phyloP scores from a whole-genome alignment of 441 rosid genomes.

The Euphorbia schlechtendalii region DNA sequence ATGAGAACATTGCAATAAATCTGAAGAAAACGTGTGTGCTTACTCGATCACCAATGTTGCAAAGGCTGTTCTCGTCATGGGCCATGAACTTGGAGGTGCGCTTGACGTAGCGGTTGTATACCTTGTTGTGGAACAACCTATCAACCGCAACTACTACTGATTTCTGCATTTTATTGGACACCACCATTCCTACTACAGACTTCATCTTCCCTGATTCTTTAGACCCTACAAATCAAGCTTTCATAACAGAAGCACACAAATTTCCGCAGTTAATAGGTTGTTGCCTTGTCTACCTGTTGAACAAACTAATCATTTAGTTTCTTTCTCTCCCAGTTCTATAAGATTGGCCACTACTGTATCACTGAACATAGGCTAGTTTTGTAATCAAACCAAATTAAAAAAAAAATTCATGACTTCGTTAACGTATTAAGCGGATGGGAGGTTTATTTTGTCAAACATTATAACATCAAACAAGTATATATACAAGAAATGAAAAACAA shows the following conservation, averaged over 20 bases:
- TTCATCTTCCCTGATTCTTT: slow-evolving; percentile 12
- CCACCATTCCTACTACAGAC: slow-evolving; percentile 73
- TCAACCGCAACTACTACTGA: slow-evolving; percentile 90
- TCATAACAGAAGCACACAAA: background rate
- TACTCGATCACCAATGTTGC: slow-evolving; percentile 87
- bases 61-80: slow-evolving; percentile 63
- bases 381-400: background rate
- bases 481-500: background rate
- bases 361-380: background rate
- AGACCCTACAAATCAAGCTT: background rate
- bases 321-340: background rate
- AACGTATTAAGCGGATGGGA: background rate
- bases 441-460: background rate
- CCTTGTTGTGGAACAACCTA: slow-evolving; percentile 71
- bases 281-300: background rate
- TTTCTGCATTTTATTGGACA: slow-evolving; percentile 97
- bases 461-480: background rate
- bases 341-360: background rate
- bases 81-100: slow-evolving; percentile 99
- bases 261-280: background rate
- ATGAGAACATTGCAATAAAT: background rate
- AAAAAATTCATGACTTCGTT: background rate
- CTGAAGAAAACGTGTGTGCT: background rate
- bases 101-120: slow-evolving; percentile 78
- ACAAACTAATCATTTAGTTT: background rate